Evolutionary conservation across 2,329 filamentous ascomycete species (phyloP).

Genomic region (Clarireedia homoeocarpa): DNA sequence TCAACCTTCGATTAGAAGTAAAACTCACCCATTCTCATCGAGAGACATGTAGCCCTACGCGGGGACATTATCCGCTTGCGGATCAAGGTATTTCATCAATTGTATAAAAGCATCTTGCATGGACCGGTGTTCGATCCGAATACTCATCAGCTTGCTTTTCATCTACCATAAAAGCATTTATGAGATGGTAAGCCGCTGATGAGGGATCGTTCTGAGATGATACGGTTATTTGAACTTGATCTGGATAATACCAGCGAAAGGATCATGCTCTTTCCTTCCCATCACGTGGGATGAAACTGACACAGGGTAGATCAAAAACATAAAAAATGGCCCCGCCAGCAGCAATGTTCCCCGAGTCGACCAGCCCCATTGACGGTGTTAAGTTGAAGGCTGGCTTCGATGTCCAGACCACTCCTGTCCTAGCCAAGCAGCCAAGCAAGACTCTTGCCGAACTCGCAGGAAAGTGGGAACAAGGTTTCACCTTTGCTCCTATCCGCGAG

Average conservation of each 20-base stretch:
- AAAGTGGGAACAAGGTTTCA: constrained; percentile 68
- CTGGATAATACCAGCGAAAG: constrained; percentile 99
- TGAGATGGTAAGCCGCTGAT: constrained; percentile 23
- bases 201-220: constrained; percentile 65
- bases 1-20: constrained; percentile 16
- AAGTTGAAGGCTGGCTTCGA: constrained; percentile 37
- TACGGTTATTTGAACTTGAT: constrained; percentile 86
- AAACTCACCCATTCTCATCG: constrained; percentile 11
- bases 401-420: constrained; percentile 41
- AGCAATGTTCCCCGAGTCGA: constrained; percentile 48
- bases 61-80: constrained; percentile 27
- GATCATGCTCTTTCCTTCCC: constrained; percentile 68
- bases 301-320: constrained; percentile 32
- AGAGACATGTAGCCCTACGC: constrained; percentile 26
- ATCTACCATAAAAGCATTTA: constrained; percentile 22
- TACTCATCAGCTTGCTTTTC: constrained; percentile 22
- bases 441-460: constrained; percentile 56
- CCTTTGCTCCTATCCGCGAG: constrained; percentile 82
- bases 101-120: constrained; percentile 44
- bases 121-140: constrained; percentile 54
- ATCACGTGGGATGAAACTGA: constrained; percentile 32
- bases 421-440: constrained; percentile 35
- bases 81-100: constrained; percentile 31
- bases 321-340: constrained; percentile 70
- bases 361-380: constrained; percentile 27